These are phyloP conservation scores for Diplodia corticola DNA, from an alignment of 2,329 filamentous ascomycete species.

Conservation along the genomic window DNA sequence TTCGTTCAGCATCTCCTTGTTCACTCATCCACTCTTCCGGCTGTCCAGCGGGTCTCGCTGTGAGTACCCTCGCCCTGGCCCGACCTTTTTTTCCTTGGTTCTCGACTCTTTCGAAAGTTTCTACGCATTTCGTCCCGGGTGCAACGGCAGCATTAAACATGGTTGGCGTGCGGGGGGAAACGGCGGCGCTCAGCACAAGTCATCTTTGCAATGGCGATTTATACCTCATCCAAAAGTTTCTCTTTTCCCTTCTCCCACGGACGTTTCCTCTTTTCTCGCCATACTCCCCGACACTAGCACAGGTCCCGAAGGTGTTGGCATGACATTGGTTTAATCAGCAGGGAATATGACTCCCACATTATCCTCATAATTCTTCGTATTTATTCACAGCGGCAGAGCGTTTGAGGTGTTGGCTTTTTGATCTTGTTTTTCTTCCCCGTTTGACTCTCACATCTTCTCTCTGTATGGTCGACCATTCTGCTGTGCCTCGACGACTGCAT, in stretches of 20 bases:
- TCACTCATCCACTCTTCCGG: not conserved
- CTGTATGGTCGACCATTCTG: not conserved
- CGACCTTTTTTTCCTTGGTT: not conserved
- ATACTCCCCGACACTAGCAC: not conserved
- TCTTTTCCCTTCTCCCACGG: not conserved
- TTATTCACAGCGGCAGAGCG: slow-evolving; percentile 8
- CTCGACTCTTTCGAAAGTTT: not conserved
- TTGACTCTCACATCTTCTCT: not conserved
- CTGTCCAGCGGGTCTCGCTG: not conserved
- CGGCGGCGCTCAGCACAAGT: slow-evolving; percentile 9
- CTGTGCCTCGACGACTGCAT: not conserved
- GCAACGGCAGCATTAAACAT: not conserved
- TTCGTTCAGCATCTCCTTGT: slow-evolving; percentile 7
- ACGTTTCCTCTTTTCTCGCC: not conserved
- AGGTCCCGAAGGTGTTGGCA: not conserved
- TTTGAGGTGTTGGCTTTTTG: not conserved
- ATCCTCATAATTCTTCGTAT: not conserved
- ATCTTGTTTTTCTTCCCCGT: not conserved
- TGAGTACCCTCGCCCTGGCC: not conserved
- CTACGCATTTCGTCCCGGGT: not conserved
- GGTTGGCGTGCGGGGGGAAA: slow-evolving; percentile 1
- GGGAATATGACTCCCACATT: not conserved
- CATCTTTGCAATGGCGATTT: slow-evolving; percentile 9
- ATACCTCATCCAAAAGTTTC: slow-evolving; percentile 11
- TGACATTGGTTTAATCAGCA: not conserved